phyloP scores from a whole-genome alignment of 2,329 filamentous ascomycete species.

The Epicoccum nigrum region DNA sequence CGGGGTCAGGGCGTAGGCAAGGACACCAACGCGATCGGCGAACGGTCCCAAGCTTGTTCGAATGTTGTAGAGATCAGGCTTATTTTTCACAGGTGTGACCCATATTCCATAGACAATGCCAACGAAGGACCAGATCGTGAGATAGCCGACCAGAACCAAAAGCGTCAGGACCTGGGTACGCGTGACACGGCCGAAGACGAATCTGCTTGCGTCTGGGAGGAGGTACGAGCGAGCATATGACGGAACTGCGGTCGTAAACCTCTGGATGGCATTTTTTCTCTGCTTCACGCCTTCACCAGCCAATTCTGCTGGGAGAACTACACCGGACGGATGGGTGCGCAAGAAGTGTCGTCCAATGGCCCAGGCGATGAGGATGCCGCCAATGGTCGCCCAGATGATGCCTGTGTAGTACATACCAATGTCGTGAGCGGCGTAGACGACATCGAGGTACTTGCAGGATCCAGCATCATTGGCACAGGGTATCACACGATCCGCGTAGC shows the following conservation, averaged over 20 bases:
- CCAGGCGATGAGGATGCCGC: slow-evolving; percentile 56
- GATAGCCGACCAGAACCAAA: slow-evolving; percentile 63
- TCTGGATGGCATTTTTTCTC: slow-evolving; percentile 33
- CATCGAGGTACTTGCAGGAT: slow-evolving; percentile 64
- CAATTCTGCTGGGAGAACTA: slow-evolving; percentile 27
- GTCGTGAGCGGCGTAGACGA: slow-evolving; percentile 61
- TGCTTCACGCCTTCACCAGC: slow-evolving; percentile 29
- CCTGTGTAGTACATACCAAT: slow-evolving; percentile 61
- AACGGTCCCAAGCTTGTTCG: slow-evolving; percentile 70
- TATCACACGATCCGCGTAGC: slow-evolving; percentile 59
- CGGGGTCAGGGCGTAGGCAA: slow-evolving; percentile 77
- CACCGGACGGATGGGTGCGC: slow-evolving; percentile 35
- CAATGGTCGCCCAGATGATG: slow-evolving; percentile 63
- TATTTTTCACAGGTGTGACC: slow-evolving; percentile 69
- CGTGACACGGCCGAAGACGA: slow-evolving; percentile 70
- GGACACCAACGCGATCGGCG: slow-evolving; percentile 70
- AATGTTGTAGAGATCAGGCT: slow-evolving; percentile 64
- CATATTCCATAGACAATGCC: slow-evolving; percentile 72
- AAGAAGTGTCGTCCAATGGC: slow-evolving; percentile 42
- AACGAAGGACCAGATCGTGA: slow-evolving; percentile 68
- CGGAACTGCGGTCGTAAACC: slow-evolving; percentile 45
- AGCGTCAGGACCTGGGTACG: slow-evolving; percentile 71
- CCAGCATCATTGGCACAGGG: slow-evolving; percentile 65
- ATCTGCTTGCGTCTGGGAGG: slow-evolving; percentile 63
- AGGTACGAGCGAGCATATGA: slow-evolving; percentile 59